A percentile compares a stretch with the other conserved stretches of the same genome.
These are phyloP conservation scores for Lippia alba DNA, from an alignment of 305 asterid species.

Conservation along the genomic window DNA sequence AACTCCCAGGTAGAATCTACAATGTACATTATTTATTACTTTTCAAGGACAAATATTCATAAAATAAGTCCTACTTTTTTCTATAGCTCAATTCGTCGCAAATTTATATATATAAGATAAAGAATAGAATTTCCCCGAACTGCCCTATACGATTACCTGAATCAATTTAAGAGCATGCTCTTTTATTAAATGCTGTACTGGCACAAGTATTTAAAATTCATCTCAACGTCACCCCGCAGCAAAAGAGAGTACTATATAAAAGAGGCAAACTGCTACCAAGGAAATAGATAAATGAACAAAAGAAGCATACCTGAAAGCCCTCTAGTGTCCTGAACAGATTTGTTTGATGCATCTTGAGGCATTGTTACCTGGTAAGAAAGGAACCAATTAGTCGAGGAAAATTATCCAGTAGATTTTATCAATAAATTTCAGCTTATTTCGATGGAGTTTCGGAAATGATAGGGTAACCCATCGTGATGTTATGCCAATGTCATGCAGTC, in stretches of 20 bases:
- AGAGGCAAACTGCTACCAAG: slow-evolving; percentile 29
- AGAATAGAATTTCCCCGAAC: too few species aligned
- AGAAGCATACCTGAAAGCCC: slow-evolving; percentile 86
- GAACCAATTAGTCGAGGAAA: slow-evolving; percentile 29
- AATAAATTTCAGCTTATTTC: slow-evolving; percentile 1
- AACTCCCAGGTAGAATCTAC: too few species aligned
- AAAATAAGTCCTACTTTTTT: too few species aligned
- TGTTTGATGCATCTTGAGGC: slow-evolving; percentile 98
- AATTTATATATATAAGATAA: neutral
- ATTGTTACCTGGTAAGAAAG: slow-evolving; percentile 67
- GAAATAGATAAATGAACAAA: slow-evolving; percentile 8
- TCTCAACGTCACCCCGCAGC: neutral
- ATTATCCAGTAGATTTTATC: slow-evolving; percentile 16
- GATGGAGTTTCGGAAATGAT: slow-evolving; percentile 2
- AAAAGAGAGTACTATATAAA: slow-evolving; percentile 26
- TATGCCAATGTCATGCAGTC: slow-evolving; percentile 29
- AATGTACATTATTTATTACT: too few species aligned
- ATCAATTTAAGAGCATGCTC: neutral
- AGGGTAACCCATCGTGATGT: slow-evolving; percentile 19
- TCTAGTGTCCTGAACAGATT: slow-evolving; percentile 84
- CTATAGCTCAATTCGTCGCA: too few species aligned
- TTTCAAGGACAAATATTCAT: too few species aligned
- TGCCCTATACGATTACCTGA: too few species aligned
- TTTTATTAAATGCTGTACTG: neutral
- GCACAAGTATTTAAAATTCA: slow-evolving; percentile 11